Evolutionary conservation across 148 eudicot genomes (phyloP).

Genomic region (Limonium bicolor): DNA sequence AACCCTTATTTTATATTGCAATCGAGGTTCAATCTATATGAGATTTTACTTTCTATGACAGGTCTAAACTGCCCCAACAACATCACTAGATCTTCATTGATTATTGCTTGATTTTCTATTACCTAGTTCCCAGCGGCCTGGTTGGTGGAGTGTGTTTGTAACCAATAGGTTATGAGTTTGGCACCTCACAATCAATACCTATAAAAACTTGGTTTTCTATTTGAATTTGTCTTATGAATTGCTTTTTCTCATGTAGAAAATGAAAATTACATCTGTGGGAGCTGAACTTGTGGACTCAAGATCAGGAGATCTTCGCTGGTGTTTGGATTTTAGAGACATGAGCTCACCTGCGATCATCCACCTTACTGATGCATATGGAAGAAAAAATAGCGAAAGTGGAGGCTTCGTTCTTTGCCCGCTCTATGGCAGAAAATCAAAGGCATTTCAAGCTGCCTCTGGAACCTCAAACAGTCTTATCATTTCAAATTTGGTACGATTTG

Average conservation of each 20-base stretch:
- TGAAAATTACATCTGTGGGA: conserved; percentile 78
- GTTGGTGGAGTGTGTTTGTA: too few species aligned
- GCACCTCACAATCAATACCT: too few species aligned
- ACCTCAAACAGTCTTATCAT: conserved; percentile 61
- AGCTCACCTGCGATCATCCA: conserved; percentile 67
- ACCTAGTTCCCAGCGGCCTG: too few species aligned
- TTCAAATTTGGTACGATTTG: conserved; percentile 50
- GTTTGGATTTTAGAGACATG: conserved; percentile 97
- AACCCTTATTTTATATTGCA: too few species aligned
- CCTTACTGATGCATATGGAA: conserved; percentile 69
- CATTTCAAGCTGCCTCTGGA: conserved; percentile 88
- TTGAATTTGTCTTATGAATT: too few species aligned
- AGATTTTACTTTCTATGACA: too few species aligned
- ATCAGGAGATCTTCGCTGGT: conserved; percentile 93
- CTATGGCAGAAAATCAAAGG: conserved; percentile 98
- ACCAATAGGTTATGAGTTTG: too few species aligned
- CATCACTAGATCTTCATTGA: too few species aligned
- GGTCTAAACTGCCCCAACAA: too few species aligned
- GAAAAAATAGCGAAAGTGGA: conserved; percentile 53
- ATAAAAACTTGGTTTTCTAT: too few species aligned
- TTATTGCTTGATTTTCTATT: too few species aligned
- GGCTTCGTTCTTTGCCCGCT: conserved; percentile 89
- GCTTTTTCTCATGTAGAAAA: conserved; percentile 35
- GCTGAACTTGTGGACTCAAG: conserved; percentile 72
- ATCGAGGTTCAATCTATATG: too few species aligned